These are phyloP conservation scores for Petasospora rhodanensis DNA, from an alignment of 1,139 yeast genomes.

Conservation along the genomic window DNA sequence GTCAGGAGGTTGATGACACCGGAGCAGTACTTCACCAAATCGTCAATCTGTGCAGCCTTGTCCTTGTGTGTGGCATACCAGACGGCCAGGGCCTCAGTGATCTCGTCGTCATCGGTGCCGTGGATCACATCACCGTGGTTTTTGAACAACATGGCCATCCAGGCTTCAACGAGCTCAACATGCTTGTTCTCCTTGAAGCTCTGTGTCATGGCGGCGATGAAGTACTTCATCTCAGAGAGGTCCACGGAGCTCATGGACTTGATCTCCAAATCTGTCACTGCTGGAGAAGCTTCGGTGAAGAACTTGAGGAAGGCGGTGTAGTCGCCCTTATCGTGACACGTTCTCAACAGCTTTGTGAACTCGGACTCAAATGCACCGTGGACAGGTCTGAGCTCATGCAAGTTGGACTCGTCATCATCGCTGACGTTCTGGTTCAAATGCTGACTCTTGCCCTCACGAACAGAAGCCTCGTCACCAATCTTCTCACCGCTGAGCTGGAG, in stretches of 20 bases:
- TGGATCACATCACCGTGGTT: conserved; percentile 82
- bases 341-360: conserved; percentile 65
- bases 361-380: conserved; percentile 57
- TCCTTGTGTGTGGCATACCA: conserved; percentile 46
- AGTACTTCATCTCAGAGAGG: conserved; percentile 58
- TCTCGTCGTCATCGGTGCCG: conserved; percentile 36
- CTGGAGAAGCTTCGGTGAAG: conserved; percentile 66
- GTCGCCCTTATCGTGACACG: conserved; percentile 36
- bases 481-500: conserved; percentile 59
- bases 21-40: conserved; percentile 72
- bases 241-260: conserved; percentile 63
- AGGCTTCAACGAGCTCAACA: conserved; percentile 61
- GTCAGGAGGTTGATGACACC: conserved; percentile 68
- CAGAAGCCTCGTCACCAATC: conserved; percentile 67
- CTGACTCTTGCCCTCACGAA: conserved; percentile 47
- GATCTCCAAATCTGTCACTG: conserved; percentile 79
- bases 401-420: conserved; percentile 3
- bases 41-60: conserved; percentile 54
- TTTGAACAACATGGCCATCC: conserved; percentile 68
- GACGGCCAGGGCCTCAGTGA: conserved; percentile 40
- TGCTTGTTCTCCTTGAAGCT: conserved; percentile 58
- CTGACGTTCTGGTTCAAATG: conserved; percentile 21
- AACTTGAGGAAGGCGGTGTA: conserved; percentile 48
- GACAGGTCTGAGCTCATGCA: conserved; percentile 27
- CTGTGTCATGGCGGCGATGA: conserved; percentile 58